phyloP scores from a whole-genome alignment of 805 yeast genomes.

The Ogataea chonburiensis region DNA sequence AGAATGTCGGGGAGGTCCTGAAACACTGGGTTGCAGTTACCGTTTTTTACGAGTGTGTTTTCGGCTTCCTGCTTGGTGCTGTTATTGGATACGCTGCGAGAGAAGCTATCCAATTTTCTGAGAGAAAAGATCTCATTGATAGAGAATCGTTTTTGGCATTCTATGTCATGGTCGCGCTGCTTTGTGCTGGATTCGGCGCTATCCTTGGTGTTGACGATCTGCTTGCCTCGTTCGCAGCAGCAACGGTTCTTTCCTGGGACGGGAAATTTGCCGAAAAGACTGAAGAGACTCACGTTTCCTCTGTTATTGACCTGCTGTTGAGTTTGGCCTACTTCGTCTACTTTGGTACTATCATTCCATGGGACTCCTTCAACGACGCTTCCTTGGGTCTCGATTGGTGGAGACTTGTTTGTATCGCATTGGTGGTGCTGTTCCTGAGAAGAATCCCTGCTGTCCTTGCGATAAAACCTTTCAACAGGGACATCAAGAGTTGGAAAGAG shows the following conservation, averaged over 20 bases:
- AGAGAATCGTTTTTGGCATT: slow-evolving; percentile 58
- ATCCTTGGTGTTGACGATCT: slow-evolving; percentile 71
- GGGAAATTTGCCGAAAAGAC: slow-evolving; percentile 62
- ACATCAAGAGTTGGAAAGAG: slow-evolving; percentile 62
- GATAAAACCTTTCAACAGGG: slow-evolving; percentile 58
- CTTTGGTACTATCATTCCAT: slow-evolving; percentile 69
- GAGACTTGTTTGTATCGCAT: slow-evolving; percentile 51
- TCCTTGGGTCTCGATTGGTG: slow-evolving; percentile 48
- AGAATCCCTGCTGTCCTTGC: slow-evolving; percentile 56
- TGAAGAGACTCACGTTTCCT: slow-evolving; percentile 61
- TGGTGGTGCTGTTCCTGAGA: slow-evolving; percentile 50
- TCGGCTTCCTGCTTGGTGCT: slow-evolving; percentile 54
- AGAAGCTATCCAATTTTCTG: slow-evolving; percentile 53
- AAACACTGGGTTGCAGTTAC: slow-evolving; percentile 63
- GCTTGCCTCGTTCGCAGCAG: slow-evolving; percentile 70
- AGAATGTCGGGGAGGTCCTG: slow-evolving; percentile 49
- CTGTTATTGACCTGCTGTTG: slow-evolving; percentile 61
- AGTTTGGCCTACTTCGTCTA: slow-evolving; percentile 68
- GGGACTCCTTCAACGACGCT: slow-evolving; percentile 56
- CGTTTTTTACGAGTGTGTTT: slow-evolving; percentile 58
- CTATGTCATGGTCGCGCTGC: slow-evolving; percentile 51
- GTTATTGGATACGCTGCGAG: slow-evolving; percentile 51
- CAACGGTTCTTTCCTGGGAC: slow-evolving; percentile 72
- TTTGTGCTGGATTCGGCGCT: slow-evolving; percentile 62
- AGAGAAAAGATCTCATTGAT: slow-evolving; percentile 52